Base-by-base conservation (phyloP, 805 yeast genomes). In the Myxozyma vanderwaltii region DNA sequence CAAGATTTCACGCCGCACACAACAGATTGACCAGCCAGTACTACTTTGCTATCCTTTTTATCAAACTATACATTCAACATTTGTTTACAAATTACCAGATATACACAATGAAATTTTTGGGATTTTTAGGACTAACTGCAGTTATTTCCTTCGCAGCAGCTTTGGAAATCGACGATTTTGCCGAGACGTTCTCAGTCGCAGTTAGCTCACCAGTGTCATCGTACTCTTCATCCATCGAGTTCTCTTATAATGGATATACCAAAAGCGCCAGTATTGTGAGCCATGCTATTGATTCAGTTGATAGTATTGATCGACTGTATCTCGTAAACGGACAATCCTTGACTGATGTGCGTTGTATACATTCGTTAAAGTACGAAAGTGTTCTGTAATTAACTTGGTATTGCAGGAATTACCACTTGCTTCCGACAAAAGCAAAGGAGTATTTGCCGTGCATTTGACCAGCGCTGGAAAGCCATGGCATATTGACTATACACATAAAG, bases 401-500 rank as follows among this genome's bases (percentile, higher is more conserved):
- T 24, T 12, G 2, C 33, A 49, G 55, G 56, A 53, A 21, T 13
- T 53, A 13, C 64, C 56, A 8, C 35, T 52, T 3, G 33, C 50
- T 19, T 35, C 33, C 35, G 36, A 31, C 13, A 2, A 19, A 27
- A 26, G 13, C 19, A 50, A 50, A 7, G 64, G 49, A 8, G 26
- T 54, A 2, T 57, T 40, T 43, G 27, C 55, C 2, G 17, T 61
- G 24, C 58, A 57, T 40, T 33, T 54, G 10, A 23, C 54, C 6
- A 48, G 49, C 19, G 39, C 51, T 5, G 63, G 61, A 13, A 24
- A 47, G 7, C 40, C 52, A 3, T 59, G 59, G 56, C 65, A 62
- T 31, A 36, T 60, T 21, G 63, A 59, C 29, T 59, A 56, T 36
- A 21, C 59, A 1, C 17, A 23, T 36, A 45, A 50, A 8, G 15